phyloP scores from a whole-genome alignment of 768 basidiomycete species.

The Collybia mongolica region DNA sequence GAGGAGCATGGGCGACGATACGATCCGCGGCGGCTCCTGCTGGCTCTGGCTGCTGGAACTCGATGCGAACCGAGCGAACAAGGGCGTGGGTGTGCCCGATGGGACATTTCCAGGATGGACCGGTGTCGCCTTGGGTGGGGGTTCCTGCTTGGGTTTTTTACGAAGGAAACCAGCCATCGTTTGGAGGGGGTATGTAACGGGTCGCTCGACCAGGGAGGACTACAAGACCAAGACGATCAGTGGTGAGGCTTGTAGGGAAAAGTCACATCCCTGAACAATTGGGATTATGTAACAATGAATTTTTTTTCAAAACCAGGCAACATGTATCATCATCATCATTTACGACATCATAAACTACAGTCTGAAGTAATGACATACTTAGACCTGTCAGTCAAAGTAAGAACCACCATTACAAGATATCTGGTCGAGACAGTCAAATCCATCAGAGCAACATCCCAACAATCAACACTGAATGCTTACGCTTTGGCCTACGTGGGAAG shows the following conservation, averaged over 20 bases:
- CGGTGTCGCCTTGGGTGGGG: slow-evolving; percentile 13
- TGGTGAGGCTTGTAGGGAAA: too few species aligned
- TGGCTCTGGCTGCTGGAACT: slow-evolving; percentile 10
- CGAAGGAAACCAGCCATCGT: slow-evolving; percentile 59
- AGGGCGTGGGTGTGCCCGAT: slow-evolving; percentile 25
- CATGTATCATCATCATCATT: too few species aligned
- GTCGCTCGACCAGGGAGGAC: too few species aligned
- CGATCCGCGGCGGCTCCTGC: slow-evolving; percentile 24
- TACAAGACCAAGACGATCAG: too few species aligned
- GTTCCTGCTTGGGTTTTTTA: slow-evolving; percentile 43
- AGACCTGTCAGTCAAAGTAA: background rate
- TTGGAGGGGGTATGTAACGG: too few species aligned
- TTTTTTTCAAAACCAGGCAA: too few species aligned
- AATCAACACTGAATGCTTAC: background rate
- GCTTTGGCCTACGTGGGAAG: background rate
- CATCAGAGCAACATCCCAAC: background rate
- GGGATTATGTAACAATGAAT: too few species aligned
- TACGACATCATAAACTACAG: too few species aligned
- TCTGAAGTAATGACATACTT: too few species aligned
- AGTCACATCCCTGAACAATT: too few species aligned
- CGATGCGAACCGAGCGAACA: slow-evolving; percentile 40
- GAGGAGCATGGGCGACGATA: slow-evolving; percentile 38
- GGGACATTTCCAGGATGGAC: slow-evolving; percentile 8
- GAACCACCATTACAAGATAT: background rate
- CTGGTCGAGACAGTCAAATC: background rate